Conservation (phyloP, 2,329 filamentous ascomycete species). For the Xylaria digitata region DNA sequence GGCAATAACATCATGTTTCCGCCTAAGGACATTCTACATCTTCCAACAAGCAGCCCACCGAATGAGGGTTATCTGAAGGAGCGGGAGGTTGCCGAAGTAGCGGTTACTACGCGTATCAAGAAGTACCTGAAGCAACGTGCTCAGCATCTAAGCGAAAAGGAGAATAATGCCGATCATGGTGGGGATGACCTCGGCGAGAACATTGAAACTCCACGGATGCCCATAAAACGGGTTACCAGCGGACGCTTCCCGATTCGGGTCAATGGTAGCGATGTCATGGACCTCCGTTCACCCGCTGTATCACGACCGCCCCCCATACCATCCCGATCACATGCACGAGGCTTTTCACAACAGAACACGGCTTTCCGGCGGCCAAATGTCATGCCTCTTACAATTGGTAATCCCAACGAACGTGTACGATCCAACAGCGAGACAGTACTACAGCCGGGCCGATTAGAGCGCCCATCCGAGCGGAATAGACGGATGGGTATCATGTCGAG, state of each 20-base stretch:
- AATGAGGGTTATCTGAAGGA: constrained; percentile 69
- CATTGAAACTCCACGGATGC: constrained; percentile 81
- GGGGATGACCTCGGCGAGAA: constrained; percentile 76
- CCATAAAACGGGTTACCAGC: constrained; percentile 70
- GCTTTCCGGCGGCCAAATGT: constrained; percentile 75
- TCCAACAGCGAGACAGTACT: constrained; percentile 73
- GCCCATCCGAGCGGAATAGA: constrained; percentile 66
- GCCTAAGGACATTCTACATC: constrained; percentile 74
- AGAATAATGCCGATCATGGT: constrained; percentile 64
- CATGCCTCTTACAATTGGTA: constrained; percentile 77
- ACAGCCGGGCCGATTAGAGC: constrained; percentile 60
- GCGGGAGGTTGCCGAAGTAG: constrained; percentile 71
- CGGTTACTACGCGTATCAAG: constrained; percentile 71
- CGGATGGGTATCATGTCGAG: constrained; percentile 74
- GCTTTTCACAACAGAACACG: constrained; percentile 74
- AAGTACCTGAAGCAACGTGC: constrained; percentile 67
- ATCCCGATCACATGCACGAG: constrained; percentile 82
- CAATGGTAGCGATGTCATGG: constrained; percentile 76
- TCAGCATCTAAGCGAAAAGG: constrained; percentile 59
- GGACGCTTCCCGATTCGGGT: constrained; percentile 77
- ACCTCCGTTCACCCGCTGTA: constrained; percentile 74
- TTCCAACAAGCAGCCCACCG: constrained; percentile 65
- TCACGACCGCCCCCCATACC: constrained; percentile 81
- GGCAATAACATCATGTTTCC: constrained; percentile 88
- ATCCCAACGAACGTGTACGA: constrained; percentile 72